These are phyloP conservation scores for Eustoma russellianum DNA, from an alignment of 257 asterid genomes.

Conservation along the genomic window DNA sequence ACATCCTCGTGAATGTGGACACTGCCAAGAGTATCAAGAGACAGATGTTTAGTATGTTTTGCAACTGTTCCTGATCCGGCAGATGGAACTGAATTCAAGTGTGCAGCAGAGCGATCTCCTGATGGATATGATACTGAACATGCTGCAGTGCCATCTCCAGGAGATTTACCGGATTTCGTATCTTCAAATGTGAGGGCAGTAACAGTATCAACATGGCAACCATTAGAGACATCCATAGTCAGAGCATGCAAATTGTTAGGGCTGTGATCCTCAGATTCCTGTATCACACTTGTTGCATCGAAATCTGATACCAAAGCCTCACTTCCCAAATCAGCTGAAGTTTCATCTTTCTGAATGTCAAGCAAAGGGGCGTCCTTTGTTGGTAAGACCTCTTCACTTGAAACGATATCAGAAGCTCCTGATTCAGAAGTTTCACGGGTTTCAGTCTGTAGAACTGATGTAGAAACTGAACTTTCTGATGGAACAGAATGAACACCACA, in stretches of 20 bases:
- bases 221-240: conserved; percentile 20
- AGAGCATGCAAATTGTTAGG: neutral
- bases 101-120: conserved; percentile 1
- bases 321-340: conserved; percentile 5
- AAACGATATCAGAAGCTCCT: conserved; percentile 11
- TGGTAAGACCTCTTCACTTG: conserved; percentile 17
- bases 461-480: conserved; percentile 11
- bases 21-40: conserved; percentile 14
- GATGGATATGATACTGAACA: too few species aligned
- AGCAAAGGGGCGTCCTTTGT: conserved; percentile 14
- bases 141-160: conserved; percentile 18
- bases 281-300: conserved; percentile 12
- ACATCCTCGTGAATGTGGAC: conserved; percentile 11
- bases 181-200: conserved; percentile 14
- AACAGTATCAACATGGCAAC: conserved; percentile 23
- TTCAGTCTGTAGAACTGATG: conserved; percentile 15
- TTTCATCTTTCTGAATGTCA: conserved; percentile 15
- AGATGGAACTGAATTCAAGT: conserved; percentile 8
- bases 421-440: conserved; percentile 7
- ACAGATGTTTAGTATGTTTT: conserved; percentile 9
- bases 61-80: conserved; percentile 8
- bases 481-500: conserved; percentile 6
- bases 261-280: conserved; percentile 1
- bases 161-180: conserved; percentile 9
- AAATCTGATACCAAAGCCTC: conserved; percentile 19